Evolutionary conservation across 169 alveolate species (phyloP).

Genomic region (Babesia bigemina): DNA sequence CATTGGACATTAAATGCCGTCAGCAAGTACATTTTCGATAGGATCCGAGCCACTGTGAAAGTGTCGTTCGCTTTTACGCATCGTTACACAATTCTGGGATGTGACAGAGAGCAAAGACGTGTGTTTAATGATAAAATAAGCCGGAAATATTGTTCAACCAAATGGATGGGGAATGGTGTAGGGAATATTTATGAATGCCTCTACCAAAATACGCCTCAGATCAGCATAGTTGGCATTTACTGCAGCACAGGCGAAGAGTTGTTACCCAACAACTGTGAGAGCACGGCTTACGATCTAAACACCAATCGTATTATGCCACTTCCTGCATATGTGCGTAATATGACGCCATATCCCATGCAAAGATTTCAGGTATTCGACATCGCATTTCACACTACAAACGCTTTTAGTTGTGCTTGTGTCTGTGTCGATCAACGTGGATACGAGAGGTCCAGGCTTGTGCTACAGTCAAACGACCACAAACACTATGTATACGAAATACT

Average conservation of each 20-base stretch:
- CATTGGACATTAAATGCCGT: background rate
- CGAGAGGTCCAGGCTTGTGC: too few relatives aligned
- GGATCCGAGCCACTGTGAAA: background rate
- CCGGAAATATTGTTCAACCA: background rate
- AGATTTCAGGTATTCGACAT: background rate
- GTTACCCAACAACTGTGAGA: background rate
- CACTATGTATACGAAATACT: too few relatives aligned
- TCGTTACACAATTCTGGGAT: background rate
- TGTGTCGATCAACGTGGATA: too few relatives aligned
- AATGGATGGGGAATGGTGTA: too few relatives aligned
- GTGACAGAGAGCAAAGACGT: background rate
- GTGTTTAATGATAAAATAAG: background rate
- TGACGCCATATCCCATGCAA: background rate
- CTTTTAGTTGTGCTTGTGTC: background rate
- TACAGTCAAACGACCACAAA: background rate
- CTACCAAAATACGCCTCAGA: too few relatives aligned
- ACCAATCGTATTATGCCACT: background rate
- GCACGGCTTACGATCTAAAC: background rate
- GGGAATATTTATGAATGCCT: too few relatives aligned
- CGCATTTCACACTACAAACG: too few relatives aligned
- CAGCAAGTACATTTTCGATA: background rate
- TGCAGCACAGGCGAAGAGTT: background rate
- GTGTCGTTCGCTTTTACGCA: slow-evolving; percentile 1
- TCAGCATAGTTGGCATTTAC: background rate
- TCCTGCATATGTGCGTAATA: background rate